These are phyloP conservation scores for Kondoa malvinella DNA, from an alignment of 768 basidiomycete species.

Conservation along the genomic window DNA sequence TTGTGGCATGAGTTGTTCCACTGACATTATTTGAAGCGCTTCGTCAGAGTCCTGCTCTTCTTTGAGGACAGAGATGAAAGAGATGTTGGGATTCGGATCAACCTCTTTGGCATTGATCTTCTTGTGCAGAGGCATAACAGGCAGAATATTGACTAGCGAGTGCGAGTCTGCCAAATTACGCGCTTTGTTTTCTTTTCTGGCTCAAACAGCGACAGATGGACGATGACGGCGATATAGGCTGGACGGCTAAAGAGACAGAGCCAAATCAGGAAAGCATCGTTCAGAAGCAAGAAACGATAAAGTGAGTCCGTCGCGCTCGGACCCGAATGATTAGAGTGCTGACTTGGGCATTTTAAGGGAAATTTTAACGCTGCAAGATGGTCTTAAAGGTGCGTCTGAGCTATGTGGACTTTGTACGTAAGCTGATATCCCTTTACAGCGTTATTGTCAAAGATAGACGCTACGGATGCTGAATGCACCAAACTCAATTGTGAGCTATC, in stretches of 20 bases:
- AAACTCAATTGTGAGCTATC: neutral
- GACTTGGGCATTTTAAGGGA: neutral
- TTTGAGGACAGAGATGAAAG: neutral
- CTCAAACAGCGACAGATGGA: too few relatives aligned
- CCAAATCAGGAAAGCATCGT: neutral
- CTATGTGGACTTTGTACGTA: neutral
- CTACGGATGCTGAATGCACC: neutral
- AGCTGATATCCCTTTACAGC: neutral
- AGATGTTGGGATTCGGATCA: neutral
- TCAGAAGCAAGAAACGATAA: neutral
- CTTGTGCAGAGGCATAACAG: conserved; percentile 7
- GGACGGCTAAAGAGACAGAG: neutral
- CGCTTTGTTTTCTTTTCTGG: too few relatives aligned
- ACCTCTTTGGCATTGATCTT: neutral
- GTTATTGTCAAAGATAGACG: neutral
- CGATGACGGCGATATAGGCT: too few relatives aligned
- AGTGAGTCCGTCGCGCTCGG: neutral
- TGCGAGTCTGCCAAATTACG: neutral
- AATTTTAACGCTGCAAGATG: conserved; percentile 1
- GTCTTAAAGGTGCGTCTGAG: conserved; percentile 1
- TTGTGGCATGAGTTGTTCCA: too few relatives aligned
- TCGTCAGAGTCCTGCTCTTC: neutral
- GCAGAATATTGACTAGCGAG: neutral
- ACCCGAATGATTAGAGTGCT: neutral
- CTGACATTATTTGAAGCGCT: neutral